Base-by-base conservation (phyloP, 345 rosid genomes). In the Pistacia integerrima region DNA sequence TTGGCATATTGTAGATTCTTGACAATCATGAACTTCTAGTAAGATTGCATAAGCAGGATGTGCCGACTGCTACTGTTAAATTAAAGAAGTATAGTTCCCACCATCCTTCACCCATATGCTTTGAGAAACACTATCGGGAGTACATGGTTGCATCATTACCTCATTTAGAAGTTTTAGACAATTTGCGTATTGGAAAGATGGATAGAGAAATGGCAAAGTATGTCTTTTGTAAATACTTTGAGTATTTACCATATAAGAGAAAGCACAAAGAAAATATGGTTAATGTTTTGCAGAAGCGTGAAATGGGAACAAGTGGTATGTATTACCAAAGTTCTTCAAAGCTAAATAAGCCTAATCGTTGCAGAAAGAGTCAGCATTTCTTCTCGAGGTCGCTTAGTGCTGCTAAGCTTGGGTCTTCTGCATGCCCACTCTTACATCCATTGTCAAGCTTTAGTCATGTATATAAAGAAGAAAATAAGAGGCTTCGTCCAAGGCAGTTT, bases 101-200 rank as follows among this genome's bases (percentile, higher is more conserved):
- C 70, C 90, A 87, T 73, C 85, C 89, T 62, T 84, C 90, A 0
- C 85, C 87, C 8, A 84, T 87, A 58, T 89, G 90, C 85, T 89
- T 80, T 33, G 87, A 87, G 81, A 89, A 84, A 73, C 89, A 85
- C 73, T 89, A 89, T 64, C 67, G 90, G 58, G 87, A 85, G 65
- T 87, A 75, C 62, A 75, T 87, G 81, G 62, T 89, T 67, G 85
- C 79, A 74, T 87, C 86, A 18, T 82, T 89, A 60, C 88, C 89
- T 52, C 78, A 16, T 63, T 75, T 89, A 76, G 69, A 81, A 62
- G 90, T 85, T 49, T 73, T 87, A 68, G 92, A 89, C 69, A 87
- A 87, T 80, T 69, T 78, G 49, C 74, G 80, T 1, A 82, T 88
- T 66, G 74, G 16, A 69, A 70, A 63, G 66, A 51, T 48, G 22